Evolutionary conservation across 306 rosid species (phyloP).

Genomic region (Cicer arietinum): DNA sequence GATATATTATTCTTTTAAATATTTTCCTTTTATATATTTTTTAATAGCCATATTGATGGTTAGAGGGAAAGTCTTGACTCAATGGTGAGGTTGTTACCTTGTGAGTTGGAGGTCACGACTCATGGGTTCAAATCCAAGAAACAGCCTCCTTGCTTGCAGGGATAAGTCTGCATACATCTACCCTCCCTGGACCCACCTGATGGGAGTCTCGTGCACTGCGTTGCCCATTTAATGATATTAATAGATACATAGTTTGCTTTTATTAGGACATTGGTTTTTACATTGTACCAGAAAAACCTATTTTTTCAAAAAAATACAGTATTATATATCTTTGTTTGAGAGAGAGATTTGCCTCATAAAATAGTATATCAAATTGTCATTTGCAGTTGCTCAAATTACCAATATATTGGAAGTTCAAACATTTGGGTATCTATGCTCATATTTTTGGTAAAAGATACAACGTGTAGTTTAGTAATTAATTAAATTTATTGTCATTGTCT

Average conservation of each 20-base stretch:
- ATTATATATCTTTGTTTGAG: conserved; percentile 1
- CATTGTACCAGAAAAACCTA: not conserved
- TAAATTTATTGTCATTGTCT: not conserved
- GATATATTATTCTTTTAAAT: conserved; percentile 10
- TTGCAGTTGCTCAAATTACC: not conserved
- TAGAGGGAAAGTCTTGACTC: not conserved
- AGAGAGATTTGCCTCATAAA: not conserved
- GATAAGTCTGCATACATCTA: not conserved
- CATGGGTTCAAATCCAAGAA: not conserved
- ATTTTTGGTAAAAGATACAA: conserved; percentile 18
- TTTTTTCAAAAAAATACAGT: not conserved
- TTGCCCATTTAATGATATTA: not conserved
- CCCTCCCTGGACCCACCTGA: too few relatives aligned
- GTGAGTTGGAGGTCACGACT: not conserved
- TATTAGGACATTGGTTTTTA: not conserved
- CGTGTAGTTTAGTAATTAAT: not conserved
- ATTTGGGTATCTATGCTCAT: not conserved
- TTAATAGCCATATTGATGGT: not conserved
- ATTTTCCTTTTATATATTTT: not conserved
- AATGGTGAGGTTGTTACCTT: not conserved
- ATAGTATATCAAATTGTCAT: not conserved
- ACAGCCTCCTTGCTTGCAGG: not conserved
- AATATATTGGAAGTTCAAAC: not conserved
- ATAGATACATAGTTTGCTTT: not conserved
- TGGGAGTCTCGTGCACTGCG: too few relatives aligned